phyloP scores from a whole-genome alignment of 495 filamentous ascomycete species.

The Diplogelasinospora grovesii region DNA sequence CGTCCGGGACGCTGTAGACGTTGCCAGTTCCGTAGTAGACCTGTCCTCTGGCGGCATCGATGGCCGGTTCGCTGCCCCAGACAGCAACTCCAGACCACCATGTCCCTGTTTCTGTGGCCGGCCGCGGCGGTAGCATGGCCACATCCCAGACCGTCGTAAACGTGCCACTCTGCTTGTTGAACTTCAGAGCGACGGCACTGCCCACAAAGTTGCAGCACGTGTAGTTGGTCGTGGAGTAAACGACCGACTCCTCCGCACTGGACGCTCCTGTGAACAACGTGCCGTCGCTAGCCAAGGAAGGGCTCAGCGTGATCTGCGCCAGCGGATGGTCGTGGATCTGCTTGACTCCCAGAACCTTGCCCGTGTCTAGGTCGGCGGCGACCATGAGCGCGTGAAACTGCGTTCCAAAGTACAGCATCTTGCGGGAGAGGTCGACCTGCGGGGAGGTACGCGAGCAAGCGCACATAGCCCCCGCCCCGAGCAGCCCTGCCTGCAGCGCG shows the following conservation, averaged over 20 bases:
- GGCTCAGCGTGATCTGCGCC: constrained; percentile 23
- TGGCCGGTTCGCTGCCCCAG: constrained; percentile 36
- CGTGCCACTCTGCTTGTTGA: constrained; percentile 4
- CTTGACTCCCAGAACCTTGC: constrained; percentile 15
- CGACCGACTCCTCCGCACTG: constrained; percentile 20
- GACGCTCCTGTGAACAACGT: constrained; percentile 25
- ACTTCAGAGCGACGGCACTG: constrained; percentile 24
- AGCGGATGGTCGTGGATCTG: constrained; percentile 26
- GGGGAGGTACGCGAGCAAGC: constrained; percentile 23
- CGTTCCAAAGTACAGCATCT: constrained; percentile 29
- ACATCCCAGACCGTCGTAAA: constrained; percentile 27
- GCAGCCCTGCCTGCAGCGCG: constrained; percentile 2
- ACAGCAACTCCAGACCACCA: constrained; percentile 30
- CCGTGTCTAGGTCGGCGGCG: constrained; percentile 23
- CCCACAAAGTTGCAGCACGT: constrained; percentile 32
- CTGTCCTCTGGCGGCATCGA: constrained; percentile 24
- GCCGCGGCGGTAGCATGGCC: constrained; percentile 19
- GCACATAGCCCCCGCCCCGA: not conserved
- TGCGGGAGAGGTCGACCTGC: constrained; percentile 19
- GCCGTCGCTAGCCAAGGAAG: constrained; percentile 23
- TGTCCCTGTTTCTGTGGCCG: too few relatives aligned
- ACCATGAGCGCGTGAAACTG: constrained; percentile 25
- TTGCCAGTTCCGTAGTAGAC: constrained; percentile 37
- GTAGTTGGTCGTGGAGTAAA: constrained; percentile 13
- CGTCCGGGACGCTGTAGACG: constrained; percentile 21